A percentile compares a stretch with the other conserved stretches of the same genome.
Conservation (phyloP, 345 rosid genomes). For the Iberis pinnata region DNA sequence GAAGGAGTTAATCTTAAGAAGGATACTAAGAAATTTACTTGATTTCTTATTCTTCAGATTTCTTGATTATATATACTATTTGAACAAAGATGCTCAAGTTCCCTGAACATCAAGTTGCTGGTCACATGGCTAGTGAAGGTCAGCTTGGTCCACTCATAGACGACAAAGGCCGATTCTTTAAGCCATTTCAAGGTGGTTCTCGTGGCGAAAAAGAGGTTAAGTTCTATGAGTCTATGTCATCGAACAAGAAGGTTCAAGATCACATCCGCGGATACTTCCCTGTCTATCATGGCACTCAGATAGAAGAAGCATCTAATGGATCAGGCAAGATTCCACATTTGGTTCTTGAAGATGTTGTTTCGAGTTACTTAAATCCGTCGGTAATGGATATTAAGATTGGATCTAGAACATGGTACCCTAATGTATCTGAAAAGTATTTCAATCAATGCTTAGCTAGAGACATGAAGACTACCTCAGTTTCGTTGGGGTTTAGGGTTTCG, state of each 20-base stretch:
- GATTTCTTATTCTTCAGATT: constrained; percentile 17
- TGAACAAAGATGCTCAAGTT: constrained; percentile 46
- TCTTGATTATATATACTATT: not conserved
- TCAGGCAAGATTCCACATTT: constrained; percentile 47
- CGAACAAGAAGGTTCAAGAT: constrained; percentile 46
- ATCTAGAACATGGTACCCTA: constrained; percentile 84
- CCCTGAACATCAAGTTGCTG: constrained; percentile 96
- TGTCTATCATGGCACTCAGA: constrained; percentile 49
- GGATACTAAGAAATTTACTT: not conserved
- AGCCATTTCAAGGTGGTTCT: constrained; percentile 65
- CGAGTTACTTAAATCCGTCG: constrained; percentile 37
- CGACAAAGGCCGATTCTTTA: constrained; percentile 68
- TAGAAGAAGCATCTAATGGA: constrained; percentile 72
- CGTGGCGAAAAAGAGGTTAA: constrained; percentile 57
- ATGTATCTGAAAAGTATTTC: constrained; percentile 57
- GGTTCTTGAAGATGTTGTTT: constrained; percentile 58
- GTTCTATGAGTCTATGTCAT: constrained; percentile 56
- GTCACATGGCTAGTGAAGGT: constrained; percentile 55
- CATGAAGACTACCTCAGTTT: constrained; percentile 39
- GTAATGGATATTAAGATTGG: constrained; percentile 85
- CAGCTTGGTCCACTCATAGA: constrained; percentile 68
- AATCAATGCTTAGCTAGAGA: constrained; percentile 59
- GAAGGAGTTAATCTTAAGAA: no score
- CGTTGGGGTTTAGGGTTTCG: constrained; percentile 68
- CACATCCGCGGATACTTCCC: constrained; percentile 60